These are phyloP conservation scores for Pleoardoris graminearum DNA, from an alignment of 2,329 filamentous ascomycete species.

Conservation along the genomic window DNA sequence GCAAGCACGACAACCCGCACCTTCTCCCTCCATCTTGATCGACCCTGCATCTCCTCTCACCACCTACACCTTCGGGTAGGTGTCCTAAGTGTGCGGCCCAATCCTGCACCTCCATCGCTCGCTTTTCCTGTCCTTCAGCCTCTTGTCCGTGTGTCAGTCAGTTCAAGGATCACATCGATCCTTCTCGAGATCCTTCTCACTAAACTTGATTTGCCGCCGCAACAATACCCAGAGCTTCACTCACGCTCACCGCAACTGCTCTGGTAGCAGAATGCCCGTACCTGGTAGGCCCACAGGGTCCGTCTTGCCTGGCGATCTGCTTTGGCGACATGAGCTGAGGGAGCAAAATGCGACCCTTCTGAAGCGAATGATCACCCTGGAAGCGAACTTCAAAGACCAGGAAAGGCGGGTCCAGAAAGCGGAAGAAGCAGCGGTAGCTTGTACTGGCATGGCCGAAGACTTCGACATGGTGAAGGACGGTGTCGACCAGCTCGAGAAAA, in stretches of 20 bases:
- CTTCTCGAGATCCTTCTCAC: too few species aligned
- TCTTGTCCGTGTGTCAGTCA: too few species aligned
- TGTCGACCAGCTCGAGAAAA: slow-evolving; percentile 1
- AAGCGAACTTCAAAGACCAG: slow-evolving; percentile 14
- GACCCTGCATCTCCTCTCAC: too few species aligned
- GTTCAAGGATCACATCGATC: too few species aligned
- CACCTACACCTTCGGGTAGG: too few species aligned
- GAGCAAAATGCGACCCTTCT: slow-evolving; percentile 36
- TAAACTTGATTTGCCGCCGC: too few species aligned
- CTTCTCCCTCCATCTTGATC: too few species aligned
- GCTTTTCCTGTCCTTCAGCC: too few species aligned
- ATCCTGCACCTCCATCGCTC: too few species aligned
- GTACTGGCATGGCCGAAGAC: not conserved
- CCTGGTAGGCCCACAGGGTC: not conserved
- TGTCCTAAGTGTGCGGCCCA: too few species aligned
- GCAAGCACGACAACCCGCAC: too few species aligned
- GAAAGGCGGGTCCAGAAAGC: not conserved
- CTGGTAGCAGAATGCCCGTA: not conserved
- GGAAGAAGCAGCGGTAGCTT: slow-evolving; percentile 1
- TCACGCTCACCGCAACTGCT: too few species aligned
- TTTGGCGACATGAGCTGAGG: slow-evolving; percentile 3
- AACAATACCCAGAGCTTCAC: not conserved
- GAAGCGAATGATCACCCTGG: slow-evolving; percentile 33
- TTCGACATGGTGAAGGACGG: slow-evolving; percentile 2
- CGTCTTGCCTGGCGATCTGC: not conserved